These are phyloP conservation scores for Detonula confervacea DNA, from an alignment of 352 stramenopile species.

Conservation along the genomic window DNA sequence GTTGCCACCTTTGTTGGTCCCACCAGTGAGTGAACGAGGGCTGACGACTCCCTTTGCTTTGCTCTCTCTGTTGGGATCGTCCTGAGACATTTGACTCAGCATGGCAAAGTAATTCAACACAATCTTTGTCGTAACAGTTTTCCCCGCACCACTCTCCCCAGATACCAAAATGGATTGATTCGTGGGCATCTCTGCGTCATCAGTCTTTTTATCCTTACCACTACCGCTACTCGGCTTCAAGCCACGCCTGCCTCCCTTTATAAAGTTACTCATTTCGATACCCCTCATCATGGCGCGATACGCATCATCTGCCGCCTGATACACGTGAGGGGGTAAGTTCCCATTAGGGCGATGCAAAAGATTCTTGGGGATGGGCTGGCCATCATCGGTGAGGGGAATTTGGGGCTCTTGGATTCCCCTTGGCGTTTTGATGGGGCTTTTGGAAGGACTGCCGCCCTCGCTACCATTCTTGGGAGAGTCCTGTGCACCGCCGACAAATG, in stretches of 20 bases:
- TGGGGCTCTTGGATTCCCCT: too few species aligned
- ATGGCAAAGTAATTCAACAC: conserved; percentile 96
- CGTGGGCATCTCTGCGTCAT: conserved; percentile 51
- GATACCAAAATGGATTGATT: conserved; percentile 93
- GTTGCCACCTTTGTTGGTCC: not conserved
- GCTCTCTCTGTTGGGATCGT: conserved; percentile 16
- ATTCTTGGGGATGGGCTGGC: conserved; percentile 28
- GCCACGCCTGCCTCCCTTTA: conserved; percentile 23
- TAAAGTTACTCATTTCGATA: conserved; percentile 47
- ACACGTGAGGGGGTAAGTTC: conserved; percentile 69
- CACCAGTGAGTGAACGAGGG: not conserved
- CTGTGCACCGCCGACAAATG: not conserved
- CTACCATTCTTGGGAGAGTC: not conserved
- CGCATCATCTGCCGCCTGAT: conserved; percentile 70
- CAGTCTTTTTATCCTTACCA: not conserved
- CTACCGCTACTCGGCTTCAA: not conserved
- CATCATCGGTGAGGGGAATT: conserved; percentile 41
- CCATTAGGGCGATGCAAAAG: conserved; percentile 46
- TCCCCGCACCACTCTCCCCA: conserved; percentile 93
- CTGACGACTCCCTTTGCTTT: conserved; percentile 1
- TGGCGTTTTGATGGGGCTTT: not conserved
- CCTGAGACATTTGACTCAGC: conserved; percentile 64
- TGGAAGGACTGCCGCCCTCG: not conserved
- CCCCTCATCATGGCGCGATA: conserved; percentile 69
- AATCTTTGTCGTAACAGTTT: conserved; percentile 97